phyloP scores from a whole-genome alignment of 73 alveolate species.

The Symbiodinium natans region DNA sequence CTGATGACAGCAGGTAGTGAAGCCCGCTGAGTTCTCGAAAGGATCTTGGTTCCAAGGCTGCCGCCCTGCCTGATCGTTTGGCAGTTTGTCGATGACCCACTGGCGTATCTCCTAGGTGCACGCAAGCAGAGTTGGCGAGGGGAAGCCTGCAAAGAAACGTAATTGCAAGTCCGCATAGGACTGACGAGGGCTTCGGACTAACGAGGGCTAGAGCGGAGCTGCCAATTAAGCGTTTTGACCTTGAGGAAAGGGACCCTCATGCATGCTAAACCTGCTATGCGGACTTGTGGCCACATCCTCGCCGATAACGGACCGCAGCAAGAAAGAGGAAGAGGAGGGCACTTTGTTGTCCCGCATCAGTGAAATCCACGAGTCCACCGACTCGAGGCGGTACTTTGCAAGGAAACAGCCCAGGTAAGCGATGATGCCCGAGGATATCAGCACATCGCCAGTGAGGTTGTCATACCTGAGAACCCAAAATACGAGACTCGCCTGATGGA shows the following conservation, averaged over 20 bases:
- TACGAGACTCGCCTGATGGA: no score
- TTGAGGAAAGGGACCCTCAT: no score
- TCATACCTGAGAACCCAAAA: constrained; percentile 93
- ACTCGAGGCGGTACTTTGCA: constrained; percentile 97
- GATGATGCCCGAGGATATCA: constrained; percentile 99
- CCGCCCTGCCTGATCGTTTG: constrained; percentile 97
- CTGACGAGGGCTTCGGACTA: no score
- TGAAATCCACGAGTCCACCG: constrained; percentile 97
- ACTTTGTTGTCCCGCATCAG: constrained; percentile 94
- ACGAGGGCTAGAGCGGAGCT: no score
- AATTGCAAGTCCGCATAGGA: no score
- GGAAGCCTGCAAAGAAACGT: no score
- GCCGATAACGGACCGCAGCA: constrained; percentile 74
- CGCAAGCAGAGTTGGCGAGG: no score
- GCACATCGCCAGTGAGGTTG: constrained; percentile 99
- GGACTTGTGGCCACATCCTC: constrained; percentile 58
- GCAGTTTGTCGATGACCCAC: constrained; percentile 98
- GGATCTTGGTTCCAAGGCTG: no score
- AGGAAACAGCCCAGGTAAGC: constrained; percentile 99
- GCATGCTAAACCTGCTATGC: no score
- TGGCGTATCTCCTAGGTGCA: constrained; percentile 94
- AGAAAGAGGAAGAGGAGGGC: constrained; percentile 94
- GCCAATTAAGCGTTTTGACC: no score
- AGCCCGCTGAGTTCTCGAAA: no score
- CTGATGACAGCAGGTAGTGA: not conserved